phyloP scores from a whole-genome alignment of 164 flowering plant species.

The Brasenia schreberi region DNA sequence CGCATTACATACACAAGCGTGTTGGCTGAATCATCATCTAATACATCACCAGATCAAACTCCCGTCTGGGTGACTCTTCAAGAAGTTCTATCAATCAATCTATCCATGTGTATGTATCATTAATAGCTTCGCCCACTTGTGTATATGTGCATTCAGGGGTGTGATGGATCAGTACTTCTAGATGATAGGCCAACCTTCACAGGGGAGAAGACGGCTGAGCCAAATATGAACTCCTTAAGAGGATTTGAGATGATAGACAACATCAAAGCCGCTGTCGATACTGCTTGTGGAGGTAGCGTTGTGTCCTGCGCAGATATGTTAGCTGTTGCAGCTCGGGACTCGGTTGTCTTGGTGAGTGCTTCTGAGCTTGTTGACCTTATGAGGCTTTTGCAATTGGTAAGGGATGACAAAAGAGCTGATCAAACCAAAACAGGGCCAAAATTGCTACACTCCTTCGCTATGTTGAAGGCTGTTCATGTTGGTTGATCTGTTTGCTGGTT shows the following conservation, averaged over 20 bases:
- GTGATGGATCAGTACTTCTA: conserved; percentile 39
- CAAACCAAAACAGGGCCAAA: no score
- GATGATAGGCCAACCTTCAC: conserved; percentile 36
- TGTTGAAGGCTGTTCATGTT: no score
- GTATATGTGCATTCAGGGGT: conserved; percentile 21
- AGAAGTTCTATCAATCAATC: no score
- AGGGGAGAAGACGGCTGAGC: conserved; percentile 30
- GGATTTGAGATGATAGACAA: conserved; percentile 38
- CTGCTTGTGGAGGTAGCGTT: conserved; percentile 23
- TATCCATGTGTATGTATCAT: no score
- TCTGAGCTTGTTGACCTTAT: not conserved
- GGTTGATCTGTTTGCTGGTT: no score
- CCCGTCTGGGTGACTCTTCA: no score
- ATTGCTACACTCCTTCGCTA: no score
- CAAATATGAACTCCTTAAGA: conserved; percentile 23
- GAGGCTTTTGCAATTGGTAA: not conserved
- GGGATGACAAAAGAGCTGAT: no score
- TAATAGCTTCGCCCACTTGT: not conserved
- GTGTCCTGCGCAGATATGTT: conserved; percentile 38
- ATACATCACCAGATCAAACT: no score
- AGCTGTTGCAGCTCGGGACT: conserved; percentile 35
- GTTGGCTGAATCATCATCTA: no score
- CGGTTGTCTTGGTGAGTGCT: conserved; percentile 19
- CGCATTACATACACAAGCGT: no score
- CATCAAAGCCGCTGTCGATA: conserved; percentile 30